A percentile compares a stretch with the other conserved stretches of the same genome.
Evolutionary conservation across 306 rosid species (phyloP).

Genomic region (Bauhinia variegata): DNA sequence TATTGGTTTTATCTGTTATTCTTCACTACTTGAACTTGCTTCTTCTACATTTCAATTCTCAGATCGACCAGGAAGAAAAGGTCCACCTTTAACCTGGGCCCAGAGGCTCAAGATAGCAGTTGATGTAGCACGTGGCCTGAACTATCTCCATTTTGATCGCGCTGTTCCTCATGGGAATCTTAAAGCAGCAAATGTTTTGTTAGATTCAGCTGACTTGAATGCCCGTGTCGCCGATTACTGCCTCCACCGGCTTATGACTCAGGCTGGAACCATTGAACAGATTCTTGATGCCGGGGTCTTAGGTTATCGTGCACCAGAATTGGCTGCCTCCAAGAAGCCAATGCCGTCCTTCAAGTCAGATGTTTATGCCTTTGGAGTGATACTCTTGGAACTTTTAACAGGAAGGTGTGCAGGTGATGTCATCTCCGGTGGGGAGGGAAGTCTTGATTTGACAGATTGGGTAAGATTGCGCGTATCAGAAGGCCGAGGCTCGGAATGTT

Average conservation of each 20-base stretch:
- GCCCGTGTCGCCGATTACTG: conserved; percentile 97
- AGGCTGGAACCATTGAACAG: conserved; percentile 91
- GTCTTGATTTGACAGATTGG: conserved; percentile 92
- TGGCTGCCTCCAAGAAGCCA: conserved; percentile 95
- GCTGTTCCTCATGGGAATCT: conserved; percentile 98
- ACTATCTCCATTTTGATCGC: conserved; percentile 99
- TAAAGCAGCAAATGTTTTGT: conserved; percentile 82
- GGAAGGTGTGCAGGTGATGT: conserved; percentile 99
- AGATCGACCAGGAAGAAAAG: conserved; percentile 97
- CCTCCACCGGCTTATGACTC: conserved; percentile 98
- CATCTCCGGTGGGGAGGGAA: conserved; percentile 79
- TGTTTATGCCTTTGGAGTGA: conserved; percentile 94
- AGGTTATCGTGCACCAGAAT: conserved; percentile 94
- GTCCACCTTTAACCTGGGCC: conserved; percentile 79
- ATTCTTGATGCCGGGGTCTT: conserved; percentile 93
- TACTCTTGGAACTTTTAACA: conserved; percentile 79
- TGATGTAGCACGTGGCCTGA: conserved; percentile 97
- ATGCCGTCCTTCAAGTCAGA: conserved; percentile 95
- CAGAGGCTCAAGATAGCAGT: conserved; percentile 97
- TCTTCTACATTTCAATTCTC: conserved; percentile 31
- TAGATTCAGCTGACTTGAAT: conserved; percentile 87
- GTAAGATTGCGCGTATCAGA: conserved; percentile 74
- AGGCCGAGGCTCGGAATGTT: conserved; percentile 88
- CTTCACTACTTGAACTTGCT: conserved; percentile 29
- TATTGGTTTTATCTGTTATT: neutral